phyloP scores from a whole-genome alignment of 73 alveolate species.

The Paramecium biaurelia region DNA sequence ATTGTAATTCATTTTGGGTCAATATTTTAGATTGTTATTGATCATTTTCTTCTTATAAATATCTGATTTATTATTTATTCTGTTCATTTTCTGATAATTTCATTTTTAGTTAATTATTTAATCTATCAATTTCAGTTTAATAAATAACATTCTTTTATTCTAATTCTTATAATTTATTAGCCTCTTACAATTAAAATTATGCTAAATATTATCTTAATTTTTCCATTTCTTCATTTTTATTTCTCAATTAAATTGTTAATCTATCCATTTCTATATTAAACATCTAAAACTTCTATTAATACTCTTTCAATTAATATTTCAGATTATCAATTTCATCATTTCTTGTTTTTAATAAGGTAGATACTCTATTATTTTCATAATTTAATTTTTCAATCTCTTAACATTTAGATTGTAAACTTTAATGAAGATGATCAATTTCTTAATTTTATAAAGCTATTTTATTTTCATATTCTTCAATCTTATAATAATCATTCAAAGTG shows the following conservation, averaged over 20 bases:
- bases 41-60: background rate
- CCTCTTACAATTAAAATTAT: background rate
- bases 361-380: background rate
- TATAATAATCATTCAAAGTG: conserved; percentile 17
- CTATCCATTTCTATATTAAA: background rate
- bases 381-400: background rate
- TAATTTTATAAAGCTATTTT: conserved; percentile 15
- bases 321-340: background rate
- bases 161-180: background rate
- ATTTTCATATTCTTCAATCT: conserved; percentile 40
- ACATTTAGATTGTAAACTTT: background rate
- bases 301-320: background rate
- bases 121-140: background rate
- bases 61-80: background rate
- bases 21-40: background rate
- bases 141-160: background rate
- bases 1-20: background rate
- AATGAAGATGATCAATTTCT: conserved; percentile 19
- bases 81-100: background rate
- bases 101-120: background rate
- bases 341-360: background rate
- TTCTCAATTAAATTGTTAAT: background rate
- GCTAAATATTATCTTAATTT: background rate
- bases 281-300: background rate
- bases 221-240: conserved; percentile 19